These are phyloP conservation scores for Pseudotsuga menziesii DNA, from an alignment of 75 land plant genomes.

Conservation along the genomic window DNA sequence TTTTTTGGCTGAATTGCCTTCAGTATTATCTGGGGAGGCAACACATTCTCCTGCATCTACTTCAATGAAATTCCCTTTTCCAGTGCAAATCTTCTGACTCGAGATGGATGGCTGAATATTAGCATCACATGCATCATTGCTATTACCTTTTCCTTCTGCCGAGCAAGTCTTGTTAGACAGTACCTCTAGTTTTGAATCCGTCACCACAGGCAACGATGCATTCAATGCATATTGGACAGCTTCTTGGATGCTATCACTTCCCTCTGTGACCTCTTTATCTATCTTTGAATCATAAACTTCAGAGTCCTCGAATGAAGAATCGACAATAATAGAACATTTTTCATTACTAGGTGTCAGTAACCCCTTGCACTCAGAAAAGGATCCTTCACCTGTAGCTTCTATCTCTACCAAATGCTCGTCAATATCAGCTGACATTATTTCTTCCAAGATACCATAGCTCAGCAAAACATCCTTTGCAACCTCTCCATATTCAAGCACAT, in stretches of 20 bases:
- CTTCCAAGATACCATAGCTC: constrained; percentile 35
- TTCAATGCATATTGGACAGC: background rate
- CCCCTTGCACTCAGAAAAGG: background rate
- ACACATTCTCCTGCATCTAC: background rate
- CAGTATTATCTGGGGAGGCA: background rate
- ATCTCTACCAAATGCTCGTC: background rate
- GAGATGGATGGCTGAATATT: background rate
- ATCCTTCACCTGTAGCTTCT: background rate
- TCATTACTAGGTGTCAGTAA: background rate
- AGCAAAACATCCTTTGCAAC: constrained; percentile 38
- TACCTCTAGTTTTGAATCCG: background rate
- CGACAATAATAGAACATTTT: background rate
- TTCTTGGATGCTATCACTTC: background rate
- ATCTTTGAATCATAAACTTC: background rate
- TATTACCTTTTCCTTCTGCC: background rate
- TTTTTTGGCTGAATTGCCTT: background rate
- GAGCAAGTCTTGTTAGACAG: background rate
- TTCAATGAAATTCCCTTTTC: background rate
- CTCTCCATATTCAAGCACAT: constrained; percentile 41
- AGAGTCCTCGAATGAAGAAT: background rate
- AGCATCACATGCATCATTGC: background rate
- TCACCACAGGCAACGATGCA: background rate
- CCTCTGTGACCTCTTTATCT: background rate
- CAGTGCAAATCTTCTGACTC: background rate
- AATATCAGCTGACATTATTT: constrained; percentile 1